phyloP scores from a whole-genome alignment of 176 grass and related monocot species.

The Oryza punctata region DNA sequence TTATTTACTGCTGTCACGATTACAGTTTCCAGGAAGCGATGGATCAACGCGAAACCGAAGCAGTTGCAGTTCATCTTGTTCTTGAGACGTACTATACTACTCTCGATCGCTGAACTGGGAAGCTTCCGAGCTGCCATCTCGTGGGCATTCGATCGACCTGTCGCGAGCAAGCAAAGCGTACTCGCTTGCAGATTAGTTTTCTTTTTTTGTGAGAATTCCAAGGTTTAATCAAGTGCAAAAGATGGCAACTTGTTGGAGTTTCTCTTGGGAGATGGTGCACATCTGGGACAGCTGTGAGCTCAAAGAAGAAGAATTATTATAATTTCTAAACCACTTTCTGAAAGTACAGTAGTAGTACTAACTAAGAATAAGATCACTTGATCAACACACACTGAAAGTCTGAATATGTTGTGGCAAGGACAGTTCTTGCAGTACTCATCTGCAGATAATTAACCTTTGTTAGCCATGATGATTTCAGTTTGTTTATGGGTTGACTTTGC shows the following conservation, averaged over 20 bases:
- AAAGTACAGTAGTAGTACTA: slow-evolving; percentile 32
- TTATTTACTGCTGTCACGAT: slow-evolving; percentile 13
- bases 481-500: slow-evolving; percentile 52
- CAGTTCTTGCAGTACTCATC: slow-evolving; percentile 20
- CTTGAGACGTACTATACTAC: neutral
- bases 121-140: slow-evolving; percentile 55
- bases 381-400: slow-evolving; percentile 5
- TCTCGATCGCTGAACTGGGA: slow-evolving; percentile 30
- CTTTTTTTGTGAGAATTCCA: slow-evolving; percentile 1
- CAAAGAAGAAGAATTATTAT: neutral
- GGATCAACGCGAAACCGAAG: neutral
- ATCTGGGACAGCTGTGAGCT: slow-evolving; percentile 39
- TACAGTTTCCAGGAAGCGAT: slow-evolving; percentile 33
- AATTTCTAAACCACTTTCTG: slow-evolving; percentile 31
- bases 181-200: neutral
- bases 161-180: slow-evolving; percentile 42
- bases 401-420: slow-evolving; percentile 31
- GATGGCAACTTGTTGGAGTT: slow-evolving; percentile 31
- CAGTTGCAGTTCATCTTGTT: neutral
- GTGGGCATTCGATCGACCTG: slow-evolving; percentile 32
- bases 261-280: slow-evolving; percentile 28
- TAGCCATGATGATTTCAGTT: neutral
- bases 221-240: slow-evolving; percentile 16
- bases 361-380: slow-evolving; percentile 27
- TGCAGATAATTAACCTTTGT: neutral